Base-by-base conservation (phyloP, 495 filamentous ascomycete genomes). In the Aspergillus sclerotiicarbonarius region DNA sequence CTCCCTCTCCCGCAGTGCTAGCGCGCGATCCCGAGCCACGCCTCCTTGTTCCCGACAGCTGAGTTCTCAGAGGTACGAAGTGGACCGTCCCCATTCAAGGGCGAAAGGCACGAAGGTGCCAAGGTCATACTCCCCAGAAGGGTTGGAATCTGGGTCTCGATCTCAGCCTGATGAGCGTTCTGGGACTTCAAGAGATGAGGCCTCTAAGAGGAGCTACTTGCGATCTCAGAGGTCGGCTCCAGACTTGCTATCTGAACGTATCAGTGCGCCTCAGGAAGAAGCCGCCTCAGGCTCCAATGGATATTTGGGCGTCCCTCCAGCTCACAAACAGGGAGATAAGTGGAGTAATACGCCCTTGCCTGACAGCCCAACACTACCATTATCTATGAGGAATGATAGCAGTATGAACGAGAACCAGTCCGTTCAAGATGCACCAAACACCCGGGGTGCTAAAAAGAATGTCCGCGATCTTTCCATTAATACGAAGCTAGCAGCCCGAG, bases 381-480 rank as follows among this genome's bases (percentile, higher is more conserved):
- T 62, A 8, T 49, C 57, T 10, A 53, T 67, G 20, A 54, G 50
- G 5, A 47, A 61, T 21, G 51, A 60, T 21, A 21, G 56, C 13
- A 19, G 46, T 49, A 15, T 46, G n/a, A 53, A 54, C 7, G 57
- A 62, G 45, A 52, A 43, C 30, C 35, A 55, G 9, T 29, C 60
- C 54, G 25, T 21, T 12, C 48, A 20, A 8, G 29, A n/a, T 16
- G 37, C 46, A 2, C 21, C 47, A 20, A 58, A 25, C 32, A 62
- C 61, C 6, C 35, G 52, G 7, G 31, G 55, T 10, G 68, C 68
- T 16, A 72, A 65, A 50, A 76, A 71, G 62, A 79, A 79, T 41
- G 69, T 73, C 4, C 68, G 70, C 44, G 74, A 77, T 45, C 74
- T 78, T 20, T 77, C 72, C 1, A 78, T 79, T 45, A 72, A 79